Evolutionary conservation across 2,329 filamentous ascomycete genomes (phyloP).

Genomic region (Neofusicoccum kwambonambiense): DNA sequence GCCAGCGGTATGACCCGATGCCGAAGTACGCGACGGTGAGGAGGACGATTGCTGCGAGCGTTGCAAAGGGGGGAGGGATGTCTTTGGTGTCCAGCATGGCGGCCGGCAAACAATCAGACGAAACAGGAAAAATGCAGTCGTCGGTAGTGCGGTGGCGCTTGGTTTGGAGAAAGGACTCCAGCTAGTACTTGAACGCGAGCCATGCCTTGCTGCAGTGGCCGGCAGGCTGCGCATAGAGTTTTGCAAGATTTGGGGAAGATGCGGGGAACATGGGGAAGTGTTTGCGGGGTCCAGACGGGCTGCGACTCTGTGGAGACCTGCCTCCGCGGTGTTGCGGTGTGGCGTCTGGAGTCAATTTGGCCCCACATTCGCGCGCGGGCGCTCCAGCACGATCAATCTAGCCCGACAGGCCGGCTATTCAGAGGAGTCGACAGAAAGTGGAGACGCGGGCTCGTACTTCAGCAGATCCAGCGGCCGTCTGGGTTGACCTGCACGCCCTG

Average conservation of each 20-base stretch:
- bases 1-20: not conserved
- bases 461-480: too few relatives aligned
- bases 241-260: not conserved
- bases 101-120: not conserved
- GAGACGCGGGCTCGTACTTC: too few relatives aligned
- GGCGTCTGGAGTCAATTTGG: not conserved
- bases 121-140: not conserved
- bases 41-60: not conserved
- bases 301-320: not conserved
- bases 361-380: not conserved
- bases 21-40: not conserved
- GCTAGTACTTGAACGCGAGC: not conserved
- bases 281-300: not conserved
- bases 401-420: too few relatives aligned
- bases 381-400: too few relatives aligned
- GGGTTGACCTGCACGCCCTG: too few relatives aligned
- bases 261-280: not conserved
- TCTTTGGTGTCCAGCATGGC: not conserved
- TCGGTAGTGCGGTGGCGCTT: not conserved
- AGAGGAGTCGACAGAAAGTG: too few relatives aligned
- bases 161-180: not conserved
- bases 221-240: not conserved
- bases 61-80: not conserved
- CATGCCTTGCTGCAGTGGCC: not conserved
- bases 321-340: not conserved